Conservation (phyloP, 129 eudicot species). For the Chrysanthemum lavandulifolium region DNA sequence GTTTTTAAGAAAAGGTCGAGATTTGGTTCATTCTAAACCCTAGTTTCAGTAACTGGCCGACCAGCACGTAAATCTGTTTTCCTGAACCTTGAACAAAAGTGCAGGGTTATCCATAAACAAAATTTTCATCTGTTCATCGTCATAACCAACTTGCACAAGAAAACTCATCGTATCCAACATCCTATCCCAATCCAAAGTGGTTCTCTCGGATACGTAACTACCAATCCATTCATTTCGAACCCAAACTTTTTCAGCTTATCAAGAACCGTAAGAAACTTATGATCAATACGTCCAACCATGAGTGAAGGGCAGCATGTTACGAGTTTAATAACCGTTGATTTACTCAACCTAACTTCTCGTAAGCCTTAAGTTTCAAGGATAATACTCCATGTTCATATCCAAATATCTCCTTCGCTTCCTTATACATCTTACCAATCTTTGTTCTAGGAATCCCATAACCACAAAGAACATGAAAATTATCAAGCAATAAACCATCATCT, state of each 20-base stretch:
- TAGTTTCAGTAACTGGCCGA: slow-evolving; percentile 55
- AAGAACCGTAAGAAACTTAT: slow-evolving; percentile 42
- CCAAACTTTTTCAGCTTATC: slow-evolving; percentile 49
- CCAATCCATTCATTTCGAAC: slow-evolving; percentile 61
- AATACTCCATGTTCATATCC: slow-evolving; percentile 47
- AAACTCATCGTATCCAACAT: slow-evolving; percentile 52
- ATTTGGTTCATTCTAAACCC: slow-evolving; percentile 57
- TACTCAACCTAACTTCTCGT: slow-evolving; percentile 52
- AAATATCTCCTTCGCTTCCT: slow-evolving; percentile 58
- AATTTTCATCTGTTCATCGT: slow-evolving; percentile 36
- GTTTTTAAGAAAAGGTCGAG: slow-evolving; percentile 33
- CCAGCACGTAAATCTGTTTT: slow-evolving; percentile 47
- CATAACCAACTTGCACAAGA: slow-evolving; percentile 57
- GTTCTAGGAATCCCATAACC: slow-evolving; percentile 64
- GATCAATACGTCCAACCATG: slow-evolving; percentile 44
- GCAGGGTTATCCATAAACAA: slow-evolving; percentile 45
- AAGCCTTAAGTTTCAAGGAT: slow-evolving; percentile 52
- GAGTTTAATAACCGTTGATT: slow-evolving; percentile 51
- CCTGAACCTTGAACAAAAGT: slow-evolving; percentile 63
- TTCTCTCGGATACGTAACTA: slow-evolving; percentile 42
- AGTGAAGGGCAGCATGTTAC: slow-evolving; percentile 63
- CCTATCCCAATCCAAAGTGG: slow-evolving; percentile 50
- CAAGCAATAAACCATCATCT: slow-evolving; percentile 58
- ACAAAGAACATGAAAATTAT: slow-evolving; percentile 64
- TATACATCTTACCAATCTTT: slow-evolving; percentile 57